These are phyloP conservation scores for Alternaria sp. DNA, from an alignment of 2,329 filamentous ascomycete species.

Conservation along the genomic window DNA sequence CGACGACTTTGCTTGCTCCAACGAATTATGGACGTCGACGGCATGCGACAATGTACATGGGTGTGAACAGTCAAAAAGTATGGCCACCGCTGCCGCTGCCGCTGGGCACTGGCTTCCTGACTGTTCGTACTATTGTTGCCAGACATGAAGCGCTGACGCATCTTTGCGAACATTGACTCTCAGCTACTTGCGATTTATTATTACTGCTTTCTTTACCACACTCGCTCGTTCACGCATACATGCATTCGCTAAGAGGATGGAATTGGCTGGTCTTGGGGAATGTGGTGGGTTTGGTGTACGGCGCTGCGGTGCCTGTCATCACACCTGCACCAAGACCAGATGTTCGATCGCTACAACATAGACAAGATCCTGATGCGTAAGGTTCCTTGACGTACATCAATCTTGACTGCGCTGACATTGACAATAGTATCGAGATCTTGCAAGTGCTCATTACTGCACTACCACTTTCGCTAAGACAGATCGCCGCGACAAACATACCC, in stretches of 20 bases:
- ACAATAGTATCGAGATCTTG: constrained; percentile 40
- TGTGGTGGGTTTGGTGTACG: constrained; percentile 17
- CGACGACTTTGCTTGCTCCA: constrained; percentile 13
- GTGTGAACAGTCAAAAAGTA: constrained; percentile 22
- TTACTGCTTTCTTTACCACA: constrained; percentile 9
- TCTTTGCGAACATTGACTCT: constrained; percentile 4
- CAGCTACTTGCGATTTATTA: constrained; percentile 7
- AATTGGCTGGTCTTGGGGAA: constrained; percentile 18
- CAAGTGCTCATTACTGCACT: constrained; percentile 45
- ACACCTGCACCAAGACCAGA: constrained; percentile 35
- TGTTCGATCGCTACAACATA: constrained; percentile 18
- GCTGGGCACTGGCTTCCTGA: constrained; percentile 3
- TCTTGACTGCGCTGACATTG: constrained; percentile 10
- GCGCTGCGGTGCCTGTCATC: constrained; percentile 28
- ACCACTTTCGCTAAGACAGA: constrained; percentile 41
- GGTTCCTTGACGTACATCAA: constrained; percentile 3
- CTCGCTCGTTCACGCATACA: constrained; percentile 26
- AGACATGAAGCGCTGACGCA: constrained; percentile 25
- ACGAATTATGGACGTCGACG: constrained; percentile 16
- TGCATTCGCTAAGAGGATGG: constrained; percentile 35
- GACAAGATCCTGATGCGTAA: constrained; percentile 43
- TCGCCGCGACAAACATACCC: constrained; percentile 46
- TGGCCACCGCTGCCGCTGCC: constrained; percentile 17
- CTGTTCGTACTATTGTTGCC: not conserved
- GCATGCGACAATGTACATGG: constrained; percentile 17